phyloP scores from a whole-genome alignment of 371 early-diverging fungal species.

The Mucor mucedo region DNA sequence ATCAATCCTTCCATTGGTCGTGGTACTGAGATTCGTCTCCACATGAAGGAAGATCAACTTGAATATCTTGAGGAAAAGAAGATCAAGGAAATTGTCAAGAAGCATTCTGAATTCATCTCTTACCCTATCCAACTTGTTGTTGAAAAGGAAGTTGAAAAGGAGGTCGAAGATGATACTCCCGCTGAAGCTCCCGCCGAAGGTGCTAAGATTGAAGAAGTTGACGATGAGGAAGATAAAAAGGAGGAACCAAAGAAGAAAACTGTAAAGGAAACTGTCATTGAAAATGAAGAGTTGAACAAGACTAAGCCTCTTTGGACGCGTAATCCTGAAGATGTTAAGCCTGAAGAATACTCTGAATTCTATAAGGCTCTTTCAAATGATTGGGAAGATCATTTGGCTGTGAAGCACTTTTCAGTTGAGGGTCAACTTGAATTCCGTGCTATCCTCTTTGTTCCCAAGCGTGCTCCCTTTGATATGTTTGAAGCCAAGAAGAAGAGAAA shows the following conservation, averaged over 20 bases:
- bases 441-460: constrained; percentile 81
- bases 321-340: constrained; percentile 69
- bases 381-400: constrained; percentile 66
- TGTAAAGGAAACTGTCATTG: constrained; percentile 59
- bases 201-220: constrained; percentile 63
- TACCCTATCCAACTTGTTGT: constrained; percentile 57
- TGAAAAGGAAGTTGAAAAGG: constrained; percentile 74
- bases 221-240: constrained; percentile 76
- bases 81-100: constrained; percentile 71
- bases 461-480: constrained; percentile 65
- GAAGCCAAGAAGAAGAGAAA: constrained; percentile 68
- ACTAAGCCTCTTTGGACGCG: constrained; percentile 88
- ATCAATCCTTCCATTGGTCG: constrained; percentile 63
- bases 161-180: constrained; percentile 82
- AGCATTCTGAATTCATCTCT: constrained; percentile 82
- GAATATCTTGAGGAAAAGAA: constrained; percentile 59
- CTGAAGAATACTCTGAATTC: constrained; percentile 79
- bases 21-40: constrained; percentile 82
- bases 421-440: constrained; percentile 81
- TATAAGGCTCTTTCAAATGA: constrained; percentile 83
- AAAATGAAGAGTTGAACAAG: constrained; percentile 63
- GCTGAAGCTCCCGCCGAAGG: constrained; percentile 62
- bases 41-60: constrained; percentile 79
- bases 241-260: constrained; percentile 67
- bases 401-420: constrained; percentile 79